These are phyloP conservation scores for Fomitopsis serialis DNA, from an alignment of 768 basidiomycete genomes.

Conservation along the genomic window DNA sequence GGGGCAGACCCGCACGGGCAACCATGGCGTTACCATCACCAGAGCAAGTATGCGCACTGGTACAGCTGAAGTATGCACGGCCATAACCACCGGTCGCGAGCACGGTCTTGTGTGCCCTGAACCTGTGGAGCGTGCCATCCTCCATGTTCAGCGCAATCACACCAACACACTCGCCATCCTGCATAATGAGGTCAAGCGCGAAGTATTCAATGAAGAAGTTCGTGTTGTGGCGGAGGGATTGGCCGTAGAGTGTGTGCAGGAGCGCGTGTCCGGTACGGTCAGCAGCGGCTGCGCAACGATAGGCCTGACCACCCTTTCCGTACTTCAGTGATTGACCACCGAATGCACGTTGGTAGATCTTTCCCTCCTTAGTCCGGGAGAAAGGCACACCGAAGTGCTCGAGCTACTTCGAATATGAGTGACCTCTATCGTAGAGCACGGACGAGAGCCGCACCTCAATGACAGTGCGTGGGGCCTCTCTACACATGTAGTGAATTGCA, in stretches of 20 bases:
- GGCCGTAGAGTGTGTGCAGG: slow-evolving; percentile 97
- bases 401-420: slow-evolving; percentile 47
- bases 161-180: slow-evolving; percentile 98
- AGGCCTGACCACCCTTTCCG: slow-evolving; percentile 98
- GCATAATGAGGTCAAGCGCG: slow-evolving; percentile 98
- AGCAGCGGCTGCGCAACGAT: slow-evolving; percentile 97
- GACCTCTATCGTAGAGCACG: no score
- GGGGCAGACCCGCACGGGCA: slow-evolving; percentile 88
- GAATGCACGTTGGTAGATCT: slow-evolving; percentile 99
- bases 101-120: slow-evolving; percentile 97
- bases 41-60: slow-evolving; percentile 97
- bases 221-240: slow-evolving; percentile 97
- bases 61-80: slow-evolving; percentile 97
- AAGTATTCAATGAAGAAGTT: slow-evolving; percentile 99
- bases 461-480: slow-evolving; percentile 91
- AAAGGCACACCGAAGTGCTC: slow-evolving; percentile 99
- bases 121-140: slow-evolving; percentile 97
- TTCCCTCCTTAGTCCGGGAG: slow-evolving; percentile 96
- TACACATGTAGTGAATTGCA: slow-evolving; percentile 99
- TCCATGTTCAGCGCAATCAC: slow-evolving; percentile 99
- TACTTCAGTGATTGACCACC: slow-evolving; percentile 96
- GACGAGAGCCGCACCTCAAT: slow-evolving; percentile 58
- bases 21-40: slow-evolving; percentile 99
- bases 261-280: slow-evolving; percentile 98
- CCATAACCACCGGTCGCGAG: slow-evolving; percentile 98